A percentile compares a stretch with the other conserved stretches of the same genome.
phyloP scores from a whole-genome alignment of 805 yeast species.

The Saturnispora zaruensis region DNA sequence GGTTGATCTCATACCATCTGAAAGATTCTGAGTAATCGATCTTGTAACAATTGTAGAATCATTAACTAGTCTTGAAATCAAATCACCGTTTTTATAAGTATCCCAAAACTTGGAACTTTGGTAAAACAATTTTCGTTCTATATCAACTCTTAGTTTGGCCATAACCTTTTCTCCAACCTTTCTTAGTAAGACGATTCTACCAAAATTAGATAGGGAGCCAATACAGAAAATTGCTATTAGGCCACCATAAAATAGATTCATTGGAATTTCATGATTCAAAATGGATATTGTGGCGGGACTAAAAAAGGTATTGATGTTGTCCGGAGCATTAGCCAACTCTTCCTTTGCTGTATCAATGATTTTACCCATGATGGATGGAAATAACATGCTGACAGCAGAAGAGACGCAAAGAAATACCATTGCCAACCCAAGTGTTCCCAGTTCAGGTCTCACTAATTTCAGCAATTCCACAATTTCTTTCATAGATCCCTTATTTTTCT shows the following conservation, averaged over 20 bases:
- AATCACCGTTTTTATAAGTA: conserved; percentile 82
- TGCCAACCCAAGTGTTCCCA: conserved; percentile 49
- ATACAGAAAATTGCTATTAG: conserved; percentile 54
- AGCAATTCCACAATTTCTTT: conserved; percentile 42
- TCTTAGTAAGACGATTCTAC: conserved; percentile 67
- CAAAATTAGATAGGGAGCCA: conserved; percentile 75
- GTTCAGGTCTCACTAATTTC: conserved; percentile 49
- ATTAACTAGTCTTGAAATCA: conserved; percentile 78
- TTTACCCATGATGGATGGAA: conserved; percentile 81
- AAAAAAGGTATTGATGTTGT: conserved; percentile 3
- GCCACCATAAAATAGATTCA: conserved; percentile 53
- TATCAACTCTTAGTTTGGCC: conserved; percentile 70
- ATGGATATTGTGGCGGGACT: conserved; percentile 18
- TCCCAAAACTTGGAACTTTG: conserved; percentile 91
- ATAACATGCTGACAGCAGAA: conserved; percentile 69
- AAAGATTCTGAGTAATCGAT: conserved; percentile 78
- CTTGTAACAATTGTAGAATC: conserved; percentile 85
- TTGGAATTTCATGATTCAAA: conserved; percentile 46
- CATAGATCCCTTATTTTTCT: conserved; percentile 19
- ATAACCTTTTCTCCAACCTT: conserved; percentile 82
- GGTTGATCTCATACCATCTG: conserved; percentile 83
- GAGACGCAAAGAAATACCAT: conserved; percentile 56
- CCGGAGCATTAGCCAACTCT: not conserved
- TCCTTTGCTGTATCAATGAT: conserved; percentile 63
- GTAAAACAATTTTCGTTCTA: conserved; percentile 65